phyloP scores from a whole-genome alignment of 1,139 yeast species.

The Yamadazyma taylorii region DNA sequence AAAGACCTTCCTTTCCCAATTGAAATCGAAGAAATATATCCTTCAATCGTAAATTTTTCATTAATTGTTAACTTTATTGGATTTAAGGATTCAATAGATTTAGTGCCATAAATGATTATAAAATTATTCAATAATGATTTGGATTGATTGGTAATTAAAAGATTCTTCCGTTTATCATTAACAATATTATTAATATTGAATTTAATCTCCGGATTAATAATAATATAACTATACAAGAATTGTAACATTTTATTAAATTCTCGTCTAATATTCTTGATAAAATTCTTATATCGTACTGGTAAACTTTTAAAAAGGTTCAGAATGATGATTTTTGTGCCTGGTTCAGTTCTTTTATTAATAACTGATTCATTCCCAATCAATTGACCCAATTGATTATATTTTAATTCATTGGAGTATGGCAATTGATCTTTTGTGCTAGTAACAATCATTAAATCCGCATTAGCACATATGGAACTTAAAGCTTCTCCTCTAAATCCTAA shows the following conservation, averaged over 20 bases:
- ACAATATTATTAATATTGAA: constrained; percentile 57
- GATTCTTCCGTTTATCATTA: constrained; percentile 48
- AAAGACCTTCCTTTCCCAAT: constrained; percentile 69
- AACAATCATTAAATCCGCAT: constrained; percentile 52
- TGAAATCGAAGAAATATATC: constrained; percentile 71
- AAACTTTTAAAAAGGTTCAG: constrained; percentile 57
- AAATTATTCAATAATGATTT: constrained; percentile 50
- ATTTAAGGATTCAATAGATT: constrained; percentile 56
- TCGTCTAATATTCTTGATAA: constrained; percentile 63
- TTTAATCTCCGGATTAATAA: constrained; percentile 58
- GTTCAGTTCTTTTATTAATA: constrained; percentile 41
- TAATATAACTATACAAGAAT: constrained; percentile 65
- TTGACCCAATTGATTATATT: constrained; percentile 54
- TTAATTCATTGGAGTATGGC: constrained; percentile 59
- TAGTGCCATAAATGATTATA: constrained; percentile 68
- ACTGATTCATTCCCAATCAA: constrained; percentile 35
- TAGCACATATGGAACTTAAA: constrained; percentile 65
- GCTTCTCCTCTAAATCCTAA: constrained; percentile 90
- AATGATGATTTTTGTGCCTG: constrained; percentile 60
- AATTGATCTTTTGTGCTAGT: constrained; percentile 42
- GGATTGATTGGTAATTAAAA: constrained; percentile 53
- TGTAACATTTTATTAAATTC: constrained; percentile 70
- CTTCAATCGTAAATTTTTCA: constrained; percentile 41
- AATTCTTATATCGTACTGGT: constrained; percentile 75
- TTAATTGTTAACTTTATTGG: constrained; percentile 39